phyloP scores from a whole-genome alignment of 192 early-diverging fungal species.

The Ramicandelaber brevisporus region DNA sequence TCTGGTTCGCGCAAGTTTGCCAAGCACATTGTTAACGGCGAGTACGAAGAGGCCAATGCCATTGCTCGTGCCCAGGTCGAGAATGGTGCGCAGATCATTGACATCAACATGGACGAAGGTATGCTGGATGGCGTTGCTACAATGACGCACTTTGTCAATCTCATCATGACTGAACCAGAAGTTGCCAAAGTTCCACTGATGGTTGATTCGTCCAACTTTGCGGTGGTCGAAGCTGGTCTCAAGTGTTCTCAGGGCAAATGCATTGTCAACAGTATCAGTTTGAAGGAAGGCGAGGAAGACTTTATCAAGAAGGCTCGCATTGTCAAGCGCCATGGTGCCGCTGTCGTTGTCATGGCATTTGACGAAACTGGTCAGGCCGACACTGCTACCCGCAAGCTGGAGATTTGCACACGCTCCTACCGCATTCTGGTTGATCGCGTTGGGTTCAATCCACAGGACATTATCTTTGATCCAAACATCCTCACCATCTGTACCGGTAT shows the following conservation, averaged over 20 bases:
- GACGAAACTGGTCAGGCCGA: conserved; percentile 87
- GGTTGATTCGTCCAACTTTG: conserved; percentile 95
- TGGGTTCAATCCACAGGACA: conserved; percentile 65
- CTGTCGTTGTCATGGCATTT: conserved; percentile 93
- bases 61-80: conserved; percentile 88
- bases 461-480: conserved; percentile 84
- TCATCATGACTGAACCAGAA: conserved; percentile 84
- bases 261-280: conserved; percentile 88
- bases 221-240: conserved; percentile 82
- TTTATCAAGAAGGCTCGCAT: conserved; percentile 77
- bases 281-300: conserved; percentile 85
- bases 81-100: conserved; percentile 82
- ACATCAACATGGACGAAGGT: conserved; percentile 93
- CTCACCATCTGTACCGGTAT: conserved; percentile 88
- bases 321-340: conserved; percentile 75
- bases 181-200: conserved; percentile 70
- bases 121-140: conserved; percentile 82
- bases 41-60: conserved; percentile 80
- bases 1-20: conserved; percentile 86
- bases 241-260: conserved; percentile 94
- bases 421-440: conserved; percentile 60
- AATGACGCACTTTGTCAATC: conserved; percentile 84
- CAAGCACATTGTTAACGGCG: conserved; percentile 72
- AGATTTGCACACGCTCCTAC: conserved; percentile 77
- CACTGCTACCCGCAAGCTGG: conserved; percentile 56